Conservation (phyloP, 257 asterid species). For the Echites panduratus region DNA sequence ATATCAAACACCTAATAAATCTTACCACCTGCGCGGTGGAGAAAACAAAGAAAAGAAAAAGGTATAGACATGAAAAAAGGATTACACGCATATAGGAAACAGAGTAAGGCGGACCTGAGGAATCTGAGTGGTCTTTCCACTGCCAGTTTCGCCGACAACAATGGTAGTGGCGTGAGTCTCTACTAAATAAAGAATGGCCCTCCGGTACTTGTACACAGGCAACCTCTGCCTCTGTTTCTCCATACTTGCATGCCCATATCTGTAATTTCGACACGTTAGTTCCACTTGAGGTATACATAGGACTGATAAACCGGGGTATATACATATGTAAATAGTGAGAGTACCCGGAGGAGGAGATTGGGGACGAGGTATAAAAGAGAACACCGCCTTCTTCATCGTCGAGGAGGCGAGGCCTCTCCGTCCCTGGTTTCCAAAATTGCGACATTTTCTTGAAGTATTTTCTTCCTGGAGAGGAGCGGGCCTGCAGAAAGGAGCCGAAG, state of each 20-base stretch:
- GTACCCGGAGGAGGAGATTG: constrained; percentile 66
- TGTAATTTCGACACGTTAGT: constrained; percentile 11
- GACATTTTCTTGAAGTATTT: constrained; percentile 35
- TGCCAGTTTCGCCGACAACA: constrained; percentile 92
- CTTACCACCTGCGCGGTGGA: not conserved
- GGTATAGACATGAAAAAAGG: not conserved
- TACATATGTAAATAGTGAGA: no score
- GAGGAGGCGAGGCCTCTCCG: constrained; percentile 71
- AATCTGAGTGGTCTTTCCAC: constrained; percentile 97
- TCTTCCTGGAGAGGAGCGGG: not conserved
- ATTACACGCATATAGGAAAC: not conserved
- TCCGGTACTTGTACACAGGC: constrained; percentile 68
- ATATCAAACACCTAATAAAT: not conserved
- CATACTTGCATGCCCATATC: constrained; percentile 55
- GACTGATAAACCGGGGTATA: not conserved
- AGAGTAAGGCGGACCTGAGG: constrained; percentile 56
- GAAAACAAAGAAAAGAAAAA: not conserved
- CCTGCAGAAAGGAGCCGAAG: no score
- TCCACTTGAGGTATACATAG: not conserved
- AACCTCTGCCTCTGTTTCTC: constrained; percentile 75
- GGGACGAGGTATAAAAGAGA: constrained; percentile 46
- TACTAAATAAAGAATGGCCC: constrained; percentile 66
- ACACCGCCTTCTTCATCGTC: constrained; percentile 98
- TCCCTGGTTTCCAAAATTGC: constrained; percentile 88
- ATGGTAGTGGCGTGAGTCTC: constrained; percentile 88